Evolutionary conservation across 768 basidiomycete species (phyloP), one percentile per base, ranked within the genome.

Genomic region (Postia placenta): DNA sequence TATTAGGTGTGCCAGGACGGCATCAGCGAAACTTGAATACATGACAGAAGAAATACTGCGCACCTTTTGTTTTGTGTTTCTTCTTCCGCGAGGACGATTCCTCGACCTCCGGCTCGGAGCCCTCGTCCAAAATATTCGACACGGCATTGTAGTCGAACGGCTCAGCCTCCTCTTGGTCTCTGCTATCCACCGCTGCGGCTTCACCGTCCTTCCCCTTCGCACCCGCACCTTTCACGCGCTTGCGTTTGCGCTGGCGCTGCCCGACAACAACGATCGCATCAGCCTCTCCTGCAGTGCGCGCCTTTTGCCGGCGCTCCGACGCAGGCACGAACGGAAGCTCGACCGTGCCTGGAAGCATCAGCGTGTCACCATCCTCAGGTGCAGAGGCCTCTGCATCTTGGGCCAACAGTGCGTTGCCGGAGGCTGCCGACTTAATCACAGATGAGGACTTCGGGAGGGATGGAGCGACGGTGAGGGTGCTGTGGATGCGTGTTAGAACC

Each of bases 261-360:
- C 84, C 81, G 5, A 87, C 87, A 15, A 89, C 85, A 12, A 85
- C 74, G 5, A 90, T 78, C 45, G 92, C 82, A 1, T 78, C 70
- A 59, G 87, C 88, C 39, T 83, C 79, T 26, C 68, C 67, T 17
- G 62, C 63, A 23, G 59, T 62, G 27, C 60, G 35, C 23, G 56
- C 50, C 33, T 60, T 64, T 17, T 60, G 48, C 43, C 60, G 61
- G 19, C 91, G 79, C 57, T 81, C 74, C 0, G 78, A 65, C 1
- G 80, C 74, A 41, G 90, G 90, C 7, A 94, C 73, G 54, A 83
- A 94, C 1, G 91, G 81, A 5, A 92, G 78, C 64, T 91, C 89
- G 28, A 80, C 74, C 46, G 81, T 75, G 64, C 73, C 75, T 20
- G 68, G 70, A 11, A 35, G 56, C 63, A 44, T 60, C 58, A 47